A percentile compares a stretch with the other conserved stretches of the same genome.
phyloP scores from a whole-genome alignment of 1,284 basidiomycete species.

The Gomphus sp. region DNA sequence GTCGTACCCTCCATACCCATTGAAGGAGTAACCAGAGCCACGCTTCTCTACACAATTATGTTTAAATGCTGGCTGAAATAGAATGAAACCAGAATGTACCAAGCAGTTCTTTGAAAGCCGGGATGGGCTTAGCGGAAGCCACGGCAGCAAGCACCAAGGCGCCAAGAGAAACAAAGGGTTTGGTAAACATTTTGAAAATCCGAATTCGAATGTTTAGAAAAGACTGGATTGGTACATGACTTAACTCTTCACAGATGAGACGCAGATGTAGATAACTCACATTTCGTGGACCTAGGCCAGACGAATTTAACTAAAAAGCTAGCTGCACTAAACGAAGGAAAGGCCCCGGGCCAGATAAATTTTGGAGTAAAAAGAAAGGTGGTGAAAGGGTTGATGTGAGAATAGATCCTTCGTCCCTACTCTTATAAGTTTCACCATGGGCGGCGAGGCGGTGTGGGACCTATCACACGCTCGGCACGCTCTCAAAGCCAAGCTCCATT shows the following conservation, averaged over 20 bases:
- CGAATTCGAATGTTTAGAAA: slow-evolving; percentile 4
- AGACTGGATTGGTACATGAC: not conserved
- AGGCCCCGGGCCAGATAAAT: slow-evolving; percentile 9
- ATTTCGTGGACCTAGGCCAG: slow-evolving; percentile 3
- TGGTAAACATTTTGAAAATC: slow-evolving; percentile 13
- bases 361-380: slow-evolving; percentile 1
- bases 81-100: not conserved
- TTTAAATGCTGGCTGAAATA: not conserved
- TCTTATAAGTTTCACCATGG: not conserved
- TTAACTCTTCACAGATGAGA: not conserved
- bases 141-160: slow-evolving; percentile 10
- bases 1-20: slow-evolving; percentile 12
- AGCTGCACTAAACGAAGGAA: slow-evolving; percentile 6
- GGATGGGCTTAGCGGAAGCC: slow-evolving; percentile 13
- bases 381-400: slow-evolving; percentile 1
- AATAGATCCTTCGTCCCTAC: not conserved
- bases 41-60: not conserved
- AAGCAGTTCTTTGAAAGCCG: not conserved
- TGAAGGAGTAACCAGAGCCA: slow-evolving; percentile 10
- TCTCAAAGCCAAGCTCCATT: not conserved
- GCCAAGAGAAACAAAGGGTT: slow-evolving; percentile 12
- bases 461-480: not conserved
- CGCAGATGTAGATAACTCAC: not conserved
- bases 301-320: slow-evolving; percentile 1
- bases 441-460: not conserved